These are phyloP conservation scores for Dendrocalamus sinicus DNA, from an alignment of 176 grass and related monocot genomes.

Conservation along the genomic window DNA sequence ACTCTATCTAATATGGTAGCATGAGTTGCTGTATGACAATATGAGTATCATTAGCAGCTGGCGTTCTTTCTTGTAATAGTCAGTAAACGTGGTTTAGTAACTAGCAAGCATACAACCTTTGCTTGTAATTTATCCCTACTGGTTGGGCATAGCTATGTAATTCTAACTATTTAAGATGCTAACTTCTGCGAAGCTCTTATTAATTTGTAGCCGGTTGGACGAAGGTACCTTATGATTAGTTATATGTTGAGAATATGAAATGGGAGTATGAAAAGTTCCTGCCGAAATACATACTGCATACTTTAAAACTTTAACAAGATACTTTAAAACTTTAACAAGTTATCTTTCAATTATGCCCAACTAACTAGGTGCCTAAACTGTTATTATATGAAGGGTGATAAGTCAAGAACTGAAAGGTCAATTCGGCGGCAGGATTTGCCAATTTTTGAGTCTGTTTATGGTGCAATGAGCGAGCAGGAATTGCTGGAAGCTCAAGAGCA, in stretches of 20 bases:
- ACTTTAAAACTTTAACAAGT: too few relatives aligned
- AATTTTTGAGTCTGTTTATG: conserved; percentile 62
- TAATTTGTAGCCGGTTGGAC: not conserved
- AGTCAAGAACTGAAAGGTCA: conserved; percentile 50
- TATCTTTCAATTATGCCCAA: conserved; percentile 24
- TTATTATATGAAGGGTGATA: conserved; percentile 59
- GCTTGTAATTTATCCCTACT: not conserved
- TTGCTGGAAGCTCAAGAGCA: conserved; percentile 77
- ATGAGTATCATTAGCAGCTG: conserved; percentile 13
- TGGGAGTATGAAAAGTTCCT: not conserved
- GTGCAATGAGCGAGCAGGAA: conserved; percentile 69
- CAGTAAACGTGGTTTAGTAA: conserved; percentile 3
- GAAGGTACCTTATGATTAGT: conserved; percentile 25
- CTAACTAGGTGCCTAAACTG: conserved; percentile 23
- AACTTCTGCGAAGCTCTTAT: conserved; percentile 14
- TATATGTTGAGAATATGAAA: conserved; percentile 32
- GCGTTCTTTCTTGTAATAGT: conserved; percentile 5
- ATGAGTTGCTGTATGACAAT: not conserved
- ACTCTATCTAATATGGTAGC: conserved; percentile 22
- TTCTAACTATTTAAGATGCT: conserved; percentile 33
- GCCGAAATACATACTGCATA: not conserved
- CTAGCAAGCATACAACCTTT: conserved; percentile 24
- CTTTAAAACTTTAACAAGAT: not conserved
- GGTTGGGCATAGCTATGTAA: conserved; percentile 5
- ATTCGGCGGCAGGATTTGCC: conserved; percentile 61